Evolutionary conservation across 164 flowering plant genomes (phyloP).

Genomic region (Berberis vulgaris): DNA sequence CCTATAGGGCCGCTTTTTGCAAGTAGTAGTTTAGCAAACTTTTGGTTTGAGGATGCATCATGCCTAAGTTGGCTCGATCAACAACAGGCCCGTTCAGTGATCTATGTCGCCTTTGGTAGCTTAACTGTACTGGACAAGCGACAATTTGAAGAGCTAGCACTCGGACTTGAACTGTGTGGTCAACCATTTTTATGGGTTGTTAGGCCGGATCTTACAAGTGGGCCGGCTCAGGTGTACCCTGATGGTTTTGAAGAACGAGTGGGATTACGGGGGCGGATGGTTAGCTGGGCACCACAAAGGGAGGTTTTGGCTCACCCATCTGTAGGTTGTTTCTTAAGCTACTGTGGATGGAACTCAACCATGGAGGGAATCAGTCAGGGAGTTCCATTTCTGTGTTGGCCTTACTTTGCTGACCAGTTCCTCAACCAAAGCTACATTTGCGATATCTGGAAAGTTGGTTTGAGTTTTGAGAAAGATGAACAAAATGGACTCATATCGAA

Average conservation of each 20-base stretch:
- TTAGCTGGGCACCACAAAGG: constrained; percentile 4
- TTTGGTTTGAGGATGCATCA: neutral
- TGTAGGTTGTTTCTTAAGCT: neutral
- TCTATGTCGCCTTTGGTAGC: constrained; percentile 1
- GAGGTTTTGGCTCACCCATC: constrained; percentile 4
- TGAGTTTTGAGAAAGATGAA: neutral
- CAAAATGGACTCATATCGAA: neutral
- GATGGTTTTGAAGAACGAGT: constrained; percentile 1
- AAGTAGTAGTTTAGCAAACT: neutral
- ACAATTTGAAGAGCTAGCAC: neutral
- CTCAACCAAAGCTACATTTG: neutral
- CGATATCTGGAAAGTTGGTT: constrained; percentile 2
- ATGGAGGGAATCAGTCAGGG: neutral
- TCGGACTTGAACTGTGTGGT: neutral
- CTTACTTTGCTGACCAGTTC: constrained; percentile 2
- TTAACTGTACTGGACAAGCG: neutral
- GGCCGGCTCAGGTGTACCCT: neutral
- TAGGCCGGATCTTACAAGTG: neutral
- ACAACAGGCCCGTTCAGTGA: neutral
- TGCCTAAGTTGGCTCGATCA: neutral
- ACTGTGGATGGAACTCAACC: constrained; percentile 7
- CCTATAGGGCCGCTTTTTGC: neutral
- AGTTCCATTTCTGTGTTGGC: constrained; percentile 2
- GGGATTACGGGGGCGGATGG: neutral
- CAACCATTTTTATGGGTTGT: constrained; percentile 5